A percentile compares a stretch with the other conserved stretches of the same genome.
Evolutionary conservation across 2,329 filamentous ascomycete species (phyloP).

Genomic region (Ascochyta clinopodiicola): DNA sequence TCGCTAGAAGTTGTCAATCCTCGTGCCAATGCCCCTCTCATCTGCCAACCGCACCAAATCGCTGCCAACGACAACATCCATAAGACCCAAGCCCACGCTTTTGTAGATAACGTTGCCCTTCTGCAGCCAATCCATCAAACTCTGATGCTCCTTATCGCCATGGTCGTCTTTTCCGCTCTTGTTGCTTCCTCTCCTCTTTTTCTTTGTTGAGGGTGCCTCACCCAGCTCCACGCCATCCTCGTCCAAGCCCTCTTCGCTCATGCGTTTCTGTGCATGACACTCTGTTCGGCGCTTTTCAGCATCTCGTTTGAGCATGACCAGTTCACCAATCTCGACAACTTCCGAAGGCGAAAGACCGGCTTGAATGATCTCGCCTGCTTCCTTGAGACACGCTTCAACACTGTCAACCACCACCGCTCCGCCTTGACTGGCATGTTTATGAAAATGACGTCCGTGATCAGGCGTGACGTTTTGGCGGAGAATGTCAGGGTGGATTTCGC

Average conservation of each 20-base stretch:
- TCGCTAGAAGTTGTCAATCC: slow-evolving; percentile 55
- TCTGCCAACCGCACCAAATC: slow-evolving; percentile 65
- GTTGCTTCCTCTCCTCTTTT: slow-evolving; percentile 59
- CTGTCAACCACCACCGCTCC: slow-evolving; percentile 70
- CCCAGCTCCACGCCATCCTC: slow-evolving; percentile 76
- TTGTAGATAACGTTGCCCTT: slow-evolving; percentile 73
- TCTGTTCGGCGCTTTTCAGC: slow-evolving; percentile 49
- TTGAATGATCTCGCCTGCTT: slow-evolving; percentile 86
- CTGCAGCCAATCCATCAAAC: slow-evolving; percentile 65
- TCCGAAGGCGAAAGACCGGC: slow-evolving; percentile 75
- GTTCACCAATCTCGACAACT: slow-evolving; percentile 85
- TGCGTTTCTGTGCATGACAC: slow-evolving; percentile 41
- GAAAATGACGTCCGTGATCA: slow-evolving; percentile 66
- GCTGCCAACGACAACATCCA: slow-evolving; percentile 70
- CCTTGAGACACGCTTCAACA: slow-evolving; percentile 77
- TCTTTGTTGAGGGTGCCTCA: slow-evolving; percentile 71
- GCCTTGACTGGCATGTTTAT: slow-evolving; percentile 66
- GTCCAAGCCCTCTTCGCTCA: slow-evolving; percentile 56
- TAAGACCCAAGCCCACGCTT: slow-evolving; percentile 70
- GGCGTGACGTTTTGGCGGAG: slow-evolving; percentile 67
- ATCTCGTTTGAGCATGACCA: slow-evolving; percentile 69
- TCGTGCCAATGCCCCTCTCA: slow-evolving; percentile 62
- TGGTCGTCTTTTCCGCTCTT: slow-evolving; percentile 30
- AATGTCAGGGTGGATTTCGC: slow-evolving; percentile 80
- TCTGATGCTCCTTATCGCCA: slow-evolving; percentile 45